Evolutionary conservation across 2,329 filamentous ascomycete genomes (phyloP).

Genomic region (Stemphylium beticola): DNA sequence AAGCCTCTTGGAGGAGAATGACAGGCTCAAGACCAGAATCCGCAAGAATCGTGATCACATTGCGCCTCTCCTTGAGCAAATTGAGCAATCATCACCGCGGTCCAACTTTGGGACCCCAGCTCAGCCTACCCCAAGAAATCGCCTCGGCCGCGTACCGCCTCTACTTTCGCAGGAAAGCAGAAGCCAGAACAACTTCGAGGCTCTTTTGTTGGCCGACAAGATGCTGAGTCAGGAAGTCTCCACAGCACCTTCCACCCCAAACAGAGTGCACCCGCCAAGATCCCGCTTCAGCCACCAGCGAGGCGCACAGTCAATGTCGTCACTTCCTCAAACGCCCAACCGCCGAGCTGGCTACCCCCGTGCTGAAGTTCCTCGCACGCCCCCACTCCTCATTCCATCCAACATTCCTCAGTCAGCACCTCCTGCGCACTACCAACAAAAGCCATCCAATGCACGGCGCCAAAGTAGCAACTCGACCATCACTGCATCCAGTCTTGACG

Average conservation of each 20-base stretch:
- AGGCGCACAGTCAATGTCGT: constrained; percentile 82
- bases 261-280: constrained; percentile 56
- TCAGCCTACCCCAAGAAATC: constrained; percentile 54
- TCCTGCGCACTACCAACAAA: constrained; percentile 43
- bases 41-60: constrained; percentile 89
- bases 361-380: constrained; percentile 61
- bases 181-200: constrained; percentile 73
- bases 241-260: constrained; percentile 76
- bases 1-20: constrained; percentile 74
- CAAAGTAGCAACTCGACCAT: constrained; percentile 72
- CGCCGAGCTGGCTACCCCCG: constrained; percentile 64
- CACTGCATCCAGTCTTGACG: constrained; percentile 49
- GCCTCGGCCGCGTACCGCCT: constrained; percentile 38
- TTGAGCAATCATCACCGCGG: constrained; percentile 72
- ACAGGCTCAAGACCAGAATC: constrained; percentile 80
- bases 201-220: constrained; percentile 74
- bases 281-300: constrained; percentile 69
- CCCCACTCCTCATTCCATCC: constrained; percentile 41
- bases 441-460: constrained; percentile 52
- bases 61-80: constrained; percentile 56
- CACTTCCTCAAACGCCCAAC: constrained; percentile 77
- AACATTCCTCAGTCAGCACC: constrained; percentile 51
- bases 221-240: constrained; percentile 79
- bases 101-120: constrained; percentile 60
- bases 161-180: constrained; percentile 55